Evolutionary conservation across 805 yeast species (phyloP).

Genomic region (Candida glaebosa): DNA sequence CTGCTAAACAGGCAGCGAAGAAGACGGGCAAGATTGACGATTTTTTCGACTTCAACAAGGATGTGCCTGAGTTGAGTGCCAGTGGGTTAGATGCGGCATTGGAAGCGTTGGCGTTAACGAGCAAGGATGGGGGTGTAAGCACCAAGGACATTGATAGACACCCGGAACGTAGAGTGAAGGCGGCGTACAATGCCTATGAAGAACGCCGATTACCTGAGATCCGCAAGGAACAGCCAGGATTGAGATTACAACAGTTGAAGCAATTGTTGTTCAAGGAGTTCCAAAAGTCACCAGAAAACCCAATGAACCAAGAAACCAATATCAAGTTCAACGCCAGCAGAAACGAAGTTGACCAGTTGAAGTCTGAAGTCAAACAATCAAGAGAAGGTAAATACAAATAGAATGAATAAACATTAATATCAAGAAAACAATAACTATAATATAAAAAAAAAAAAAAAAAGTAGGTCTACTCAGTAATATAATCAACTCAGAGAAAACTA

Average conservation of each 20-base stretch:
- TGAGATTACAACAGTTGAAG: conserved; percentile 75
- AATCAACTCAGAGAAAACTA: no score
- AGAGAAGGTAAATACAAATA: conserved; percentile 42
- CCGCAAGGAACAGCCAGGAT: conserved; percentile 74
- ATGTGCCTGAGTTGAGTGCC: conserved; percentile 56
- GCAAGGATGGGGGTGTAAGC: conserved; percentile 52
- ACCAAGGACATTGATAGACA: conserved; percentile 74
- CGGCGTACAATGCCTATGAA: conserved; percentile 70
- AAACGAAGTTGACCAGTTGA: conserved; percentile 46
- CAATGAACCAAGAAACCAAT: conserved; percentile 74
- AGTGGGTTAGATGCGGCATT: conserved; percentile 75
- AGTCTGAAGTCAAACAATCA: conserved; percentile 45
- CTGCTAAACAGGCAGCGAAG: conserved; percentile 60
- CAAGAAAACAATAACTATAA: neutral
- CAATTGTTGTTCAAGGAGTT: conserved; percentile 74
- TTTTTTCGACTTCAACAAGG: conserved; percentile 53
- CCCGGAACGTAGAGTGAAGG: conserved; percentile 85
- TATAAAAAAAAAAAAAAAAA: no score
- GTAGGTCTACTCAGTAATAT: no score
- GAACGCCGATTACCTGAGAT: conserved; percentile 69
- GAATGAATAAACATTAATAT: neutral
- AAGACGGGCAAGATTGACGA: conserved; percentile 64
- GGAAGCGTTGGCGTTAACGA: conserved; percentile 69
- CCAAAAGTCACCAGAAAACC: conserved; percentile 76
- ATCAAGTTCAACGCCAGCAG: conserved; percentile 58